Conservation (phyloP, 2,329 filamentous ascomycete genomes). For the Aspergillus awamori region DNA sequence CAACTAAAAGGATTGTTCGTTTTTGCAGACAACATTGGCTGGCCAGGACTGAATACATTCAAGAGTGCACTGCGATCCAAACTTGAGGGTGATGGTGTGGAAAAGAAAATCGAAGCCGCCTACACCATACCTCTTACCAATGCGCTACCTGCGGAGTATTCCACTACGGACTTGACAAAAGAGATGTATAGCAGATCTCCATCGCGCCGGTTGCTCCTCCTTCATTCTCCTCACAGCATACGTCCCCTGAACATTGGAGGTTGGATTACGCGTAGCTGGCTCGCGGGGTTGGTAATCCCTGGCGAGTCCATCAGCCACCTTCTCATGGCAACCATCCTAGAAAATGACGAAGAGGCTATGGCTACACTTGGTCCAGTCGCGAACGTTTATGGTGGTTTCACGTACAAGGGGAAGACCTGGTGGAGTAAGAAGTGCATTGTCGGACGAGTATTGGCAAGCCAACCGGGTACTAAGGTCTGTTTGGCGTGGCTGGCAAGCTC, state of each 20-base stretch:
- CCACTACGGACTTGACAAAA: slow-evolving; percentile 19
- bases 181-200: slow-evolving; percentile 37
- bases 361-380: slow-evolving; percentile 52
- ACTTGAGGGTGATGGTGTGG: slow-evolving; percentile 29
- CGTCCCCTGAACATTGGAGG: slow-evolving; percentile 46
- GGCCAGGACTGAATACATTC: slow-evolving; percentile 50
- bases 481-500: slow-evolving; percentile 59
- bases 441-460: slow-evolving; percentile 55
- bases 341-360: slow-evolving; percentile 57
- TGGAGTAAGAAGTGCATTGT: slow-evolving; percentile 61
- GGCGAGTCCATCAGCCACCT: slow-evolving; percentile 58
- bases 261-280: slow-evolving; percentile 60
- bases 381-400: slow-evolving; percentile 59
- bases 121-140: slow-evolving; percentile 19
- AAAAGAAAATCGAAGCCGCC: slow-evolving; percentile 14
- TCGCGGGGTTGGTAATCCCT: slow-evolving; percentile 58
- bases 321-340: slow-evolving; percentile 59
- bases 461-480: slow-evolving; percentile 50
- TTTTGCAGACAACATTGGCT: slow-evolving; percentile 55
- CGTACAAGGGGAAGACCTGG: slow-evolving; percentile 54
- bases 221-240: slow-evolving; percentile 24
- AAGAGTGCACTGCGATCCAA: slow-evolving; percentile 42
- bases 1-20: slow-evolving; percentile 55
- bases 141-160: slow-evolving; percentile 7
- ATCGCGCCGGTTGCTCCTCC: slow-evolving; percentile 33